A percentile compares a stretch with the other conserved stretches of the same genome.
These are phyloP conservation scores for Sclerospora graminicola DNA, from an alignment of 352 stramenopile species.

Conservation along the genomic window DNA sequence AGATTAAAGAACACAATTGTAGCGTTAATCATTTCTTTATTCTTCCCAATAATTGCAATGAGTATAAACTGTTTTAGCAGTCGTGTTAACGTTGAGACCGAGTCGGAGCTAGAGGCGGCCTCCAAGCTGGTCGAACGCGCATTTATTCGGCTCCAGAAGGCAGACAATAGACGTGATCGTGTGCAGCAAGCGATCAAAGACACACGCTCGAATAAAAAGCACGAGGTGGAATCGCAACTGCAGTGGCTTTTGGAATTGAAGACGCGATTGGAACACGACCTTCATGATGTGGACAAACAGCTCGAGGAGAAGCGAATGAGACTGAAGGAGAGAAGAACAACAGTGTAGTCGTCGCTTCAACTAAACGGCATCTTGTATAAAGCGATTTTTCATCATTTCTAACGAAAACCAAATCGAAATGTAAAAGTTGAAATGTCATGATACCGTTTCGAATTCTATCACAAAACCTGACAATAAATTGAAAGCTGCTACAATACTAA, in stretches of 20 bases:
- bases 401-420: no score
- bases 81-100: slow-evolving; percentile 33
- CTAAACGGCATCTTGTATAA: no score
- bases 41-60: slow-evolving; percentile 15
- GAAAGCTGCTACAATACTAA: no score
- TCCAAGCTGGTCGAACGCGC: slow-evolving; percentile 52
- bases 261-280: slow-evolving; percentile 32
- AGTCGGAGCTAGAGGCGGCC: slow-evolving; percentile 57
- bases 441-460: no score
- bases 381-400: no score
- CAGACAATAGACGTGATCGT: slow-evolving; percentile 30
- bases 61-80: slow-evolving; percentile 63
- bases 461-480: no score
- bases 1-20: no score
- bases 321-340: slow-evolving; percentile 51
- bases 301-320: slow-evolving; percentile 46
- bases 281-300: slow-evolving; percentile 31
- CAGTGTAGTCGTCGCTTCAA: no score
- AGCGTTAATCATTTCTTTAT: not conserved
- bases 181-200: slow-evolving; percentile 32
- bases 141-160: slow-evolving; percentile 48
- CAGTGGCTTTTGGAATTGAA: slow-evolving; percentile 46
- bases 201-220: slow-evolving; percentile 21
- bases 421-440: no score
- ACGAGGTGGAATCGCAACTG: slow-evolving; percentile 42